These are phyloP conservation scores for Salvia rosmarinus DNA, from an alignment of 257 asterid genomes.

Conservation along the genomic window DNA sequence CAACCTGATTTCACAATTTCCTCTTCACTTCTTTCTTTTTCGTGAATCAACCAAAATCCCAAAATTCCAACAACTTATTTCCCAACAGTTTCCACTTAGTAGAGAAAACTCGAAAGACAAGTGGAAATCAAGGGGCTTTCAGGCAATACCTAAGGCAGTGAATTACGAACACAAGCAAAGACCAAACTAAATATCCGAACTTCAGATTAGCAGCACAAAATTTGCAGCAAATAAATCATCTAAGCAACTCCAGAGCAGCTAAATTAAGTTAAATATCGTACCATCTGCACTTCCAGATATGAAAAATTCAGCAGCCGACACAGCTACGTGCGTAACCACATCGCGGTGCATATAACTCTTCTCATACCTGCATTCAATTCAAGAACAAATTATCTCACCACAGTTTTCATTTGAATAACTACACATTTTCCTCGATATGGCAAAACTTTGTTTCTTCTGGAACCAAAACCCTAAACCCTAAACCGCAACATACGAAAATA, in stretches of 20 bases:
- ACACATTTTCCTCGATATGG: neutral
- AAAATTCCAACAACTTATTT: neutral
- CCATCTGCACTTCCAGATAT: slow-evolving; percentile 92
- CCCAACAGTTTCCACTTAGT: slow-evolving; percentile 9
- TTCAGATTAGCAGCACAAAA: neutral
- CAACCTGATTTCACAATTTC: neutral
- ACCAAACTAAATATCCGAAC: slow-evolving; percentile 14
- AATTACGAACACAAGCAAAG: neutral
- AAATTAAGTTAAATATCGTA: slow-evolving; percentile 35
- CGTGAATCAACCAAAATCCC: neutral
- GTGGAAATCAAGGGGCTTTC: slow-evolving; percentile 13
- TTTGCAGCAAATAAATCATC: slow-evolving; percentile 2
- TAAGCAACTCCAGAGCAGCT: slow-evolving; percentile 11
- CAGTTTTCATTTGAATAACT: neutral
- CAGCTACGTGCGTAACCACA: slow-evolving; percentile 97
- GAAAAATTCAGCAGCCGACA: slow-evolving; percentile 92
- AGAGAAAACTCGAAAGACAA: neutral
- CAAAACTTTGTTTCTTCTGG: neutral
- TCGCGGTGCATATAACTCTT: slow-evolving; percentile 99
- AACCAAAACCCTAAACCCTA: slow-evolving; percentile 40
- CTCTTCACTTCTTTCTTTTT: neutral
- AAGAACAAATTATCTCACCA: slow-evolving; percentile 5
- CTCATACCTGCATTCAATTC: slow-evolving; percentile 74
- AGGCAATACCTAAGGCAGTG: neutral
- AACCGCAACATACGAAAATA: neutral